Evolutionary conservation across 352 stramenopile species (phyloP), one percentile per base, ranked within the genome.

Genomic region (Globisporangium lucens): DNA sequence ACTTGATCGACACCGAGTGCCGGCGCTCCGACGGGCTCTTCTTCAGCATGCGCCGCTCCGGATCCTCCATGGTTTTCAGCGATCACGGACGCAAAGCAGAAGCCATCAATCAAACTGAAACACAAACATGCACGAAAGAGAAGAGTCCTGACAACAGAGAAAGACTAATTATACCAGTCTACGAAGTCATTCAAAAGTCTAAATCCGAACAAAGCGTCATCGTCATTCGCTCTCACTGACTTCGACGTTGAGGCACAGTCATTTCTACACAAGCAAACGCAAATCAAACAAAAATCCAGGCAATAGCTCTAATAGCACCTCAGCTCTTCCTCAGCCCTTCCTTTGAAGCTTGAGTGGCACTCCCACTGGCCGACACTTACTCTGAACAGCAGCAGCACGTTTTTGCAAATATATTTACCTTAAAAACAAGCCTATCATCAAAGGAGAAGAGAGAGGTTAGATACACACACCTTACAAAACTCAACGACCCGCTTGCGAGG

Each of bases 21-120:
- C 2, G 52, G 30, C 56, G 63, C 4, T 69, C 56, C 15, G n/a
- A 27, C n/a, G 29, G 2, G 27, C 33, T 61, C 38, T 61, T 38
- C 46, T 20, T 22, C 8, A 43, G 3, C 38, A 56, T 20, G n/a
- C 43, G 46, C 20, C 46, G 60, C 60, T 58, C 47, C 6, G 61
- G 20, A 10, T 63, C 63, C 56, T 63, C 30, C 56, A 64, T 69
- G n/a, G 41, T 49, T 1, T 49, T 49, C 41, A 49, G 41, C 15
- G 7, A 49, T 49, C 41, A 49, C 41, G 20, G 4, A 49, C 15
- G 4, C 41, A 8, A 15, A 49, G 15, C 15, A 49, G 41, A 7
- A 43, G 15, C 41, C 41, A 49, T 49, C 41, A 49, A 49, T 49
- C 41, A 49, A 49, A n/a, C 41, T 49, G 6, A 49, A n/a, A 4